Percentiles rank a stretch among this genome's conserved stretches.
phyloP scores from a whole-genome alignment of 148 eudicot genomes.

The Camellia sinensis region DNA sequence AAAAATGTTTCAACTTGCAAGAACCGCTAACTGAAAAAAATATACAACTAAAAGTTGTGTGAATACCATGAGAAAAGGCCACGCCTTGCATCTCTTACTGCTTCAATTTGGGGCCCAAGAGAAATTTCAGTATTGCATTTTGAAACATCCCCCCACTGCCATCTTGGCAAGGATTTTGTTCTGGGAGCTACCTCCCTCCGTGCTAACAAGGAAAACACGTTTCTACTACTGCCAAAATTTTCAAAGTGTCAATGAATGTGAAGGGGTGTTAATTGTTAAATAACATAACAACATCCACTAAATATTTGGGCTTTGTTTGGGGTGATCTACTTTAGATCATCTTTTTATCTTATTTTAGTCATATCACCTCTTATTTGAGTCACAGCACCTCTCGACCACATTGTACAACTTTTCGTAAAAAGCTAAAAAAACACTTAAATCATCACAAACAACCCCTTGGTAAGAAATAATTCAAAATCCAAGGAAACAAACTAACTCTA shows the following conservation, averaged over 20 bases:
- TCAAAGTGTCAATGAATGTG: constrained; percentile 1
- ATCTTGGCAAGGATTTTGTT: constrained; percentile 42
- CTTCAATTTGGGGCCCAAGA: constrained; percentile 29
- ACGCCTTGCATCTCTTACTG: constrained; percentile 52
- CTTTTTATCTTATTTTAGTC: no score
- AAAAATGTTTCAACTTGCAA: not conserved
- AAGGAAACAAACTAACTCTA: not conserved
- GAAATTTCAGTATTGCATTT: constrained; percentile 23
- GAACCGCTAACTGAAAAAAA: not conserved
- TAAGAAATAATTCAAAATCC: not conserved
- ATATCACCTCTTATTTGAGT: no score
- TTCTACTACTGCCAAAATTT: constrained; percentile 36
- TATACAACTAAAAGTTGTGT: not conserved
- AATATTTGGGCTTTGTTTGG: not conserved
- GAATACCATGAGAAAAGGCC: constrained; percentile 67
- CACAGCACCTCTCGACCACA: no score
- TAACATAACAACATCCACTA: not conserved
- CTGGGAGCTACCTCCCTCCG: constrained; percentile 60
- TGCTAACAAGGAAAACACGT: constrained; percentile 53
- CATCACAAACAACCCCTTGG: no score
- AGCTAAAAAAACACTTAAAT: no score
- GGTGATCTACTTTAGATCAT: no score
- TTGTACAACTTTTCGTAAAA: no score
- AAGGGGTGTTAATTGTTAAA: constrained; percentile 4
- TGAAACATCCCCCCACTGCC: constrained; percentile 44